Evolutionary conservation across 1,139 yeast genomes (phyloP), one percentile per base, ranked within the genome.

Genomic region (Magnusiomyces sp.): DNA sequence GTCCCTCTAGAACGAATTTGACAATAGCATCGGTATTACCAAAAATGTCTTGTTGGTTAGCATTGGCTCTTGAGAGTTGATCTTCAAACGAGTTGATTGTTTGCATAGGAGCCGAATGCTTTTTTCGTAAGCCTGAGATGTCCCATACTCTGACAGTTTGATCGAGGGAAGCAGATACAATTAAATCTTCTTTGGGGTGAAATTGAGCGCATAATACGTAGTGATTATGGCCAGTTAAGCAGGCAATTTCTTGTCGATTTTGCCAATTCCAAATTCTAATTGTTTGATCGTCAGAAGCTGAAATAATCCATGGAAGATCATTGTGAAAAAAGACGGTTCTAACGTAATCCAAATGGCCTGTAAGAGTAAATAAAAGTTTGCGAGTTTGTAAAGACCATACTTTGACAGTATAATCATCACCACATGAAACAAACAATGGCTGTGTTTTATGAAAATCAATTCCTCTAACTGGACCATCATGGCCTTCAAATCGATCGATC

Each of bases 221-320:
- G 71, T 94, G 98, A 69, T 89, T 90, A 69, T 94, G 99, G 54
- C 99, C 98, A 6, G 98, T 92, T 61, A 94, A 74, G 62, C 97
- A 88, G 23, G 98, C 97, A 62, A 94, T 85, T 65, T 92, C 97
- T 67, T 89, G 95, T 60, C 98, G 83, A 66, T 90, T 90, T 72
- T 94, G 98, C 98, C 98, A 94, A 71, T 94, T 94, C 99, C 99
- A 94, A 60, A 94, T 92, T 65, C 98, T 79, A 59, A 94, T 89
- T 43, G 99, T 94, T 71, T 94, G 98, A 73, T 94, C 99, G 67
- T 94, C 99, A 40, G 97, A 88, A 57, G 95, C 84, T 20, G 97
- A 84, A 55, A 94, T 79, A 63, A 94, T 85, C 98, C 98, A 94
- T 10, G 99, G 99, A 65, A 94, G 76, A 65, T 90, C 97, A 62